Evolutionary conservation across 1,284 basidiomycete genomes (phyloP).

Genomic region (Ustilago hordei): DNA sequence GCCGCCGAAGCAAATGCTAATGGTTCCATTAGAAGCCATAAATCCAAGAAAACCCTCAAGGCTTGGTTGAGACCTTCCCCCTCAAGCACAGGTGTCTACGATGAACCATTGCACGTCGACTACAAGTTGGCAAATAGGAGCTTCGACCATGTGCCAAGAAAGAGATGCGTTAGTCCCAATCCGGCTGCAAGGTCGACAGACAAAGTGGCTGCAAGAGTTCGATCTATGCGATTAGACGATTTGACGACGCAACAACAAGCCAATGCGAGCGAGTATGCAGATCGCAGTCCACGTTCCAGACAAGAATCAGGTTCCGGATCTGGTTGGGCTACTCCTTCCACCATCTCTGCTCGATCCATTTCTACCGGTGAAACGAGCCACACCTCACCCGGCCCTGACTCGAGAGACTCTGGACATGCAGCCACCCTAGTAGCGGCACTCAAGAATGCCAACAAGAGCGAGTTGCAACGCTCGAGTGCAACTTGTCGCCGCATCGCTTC

Average conservation of each 20-base stretch:
- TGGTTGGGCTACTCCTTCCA: slow-evolving; percentile 36
- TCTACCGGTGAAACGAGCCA: slow-evolving; percentile 44
- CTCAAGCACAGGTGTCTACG: slow-evolving; percentile 3
- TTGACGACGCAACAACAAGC: not conserved
- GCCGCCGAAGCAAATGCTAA: slow-evolving; percentile 5
- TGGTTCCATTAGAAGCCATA: not conserved
- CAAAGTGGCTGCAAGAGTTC: slow-evolving; percentile 11
- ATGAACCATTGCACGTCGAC: slow-evolving; percentile 41
- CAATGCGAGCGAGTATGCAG: slow-evolving; percentile 6
- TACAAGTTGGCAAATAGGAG: slow-evolving; percentile 23
- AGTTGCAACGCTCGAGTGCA: slow-evolving; percentile 13
- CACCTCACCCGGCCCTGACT: slow-evolving; percentile 15
- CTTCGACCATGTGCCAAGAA: slow-evolving; percentile 17
- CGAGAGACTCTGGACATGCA: slow-evolving; percentile 19
- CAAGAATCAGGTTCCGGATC: slow-evolving; percentile 34
- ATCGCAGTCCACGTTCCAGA: slow-evolving; percentile 6
- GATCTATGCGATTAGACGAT: slow-evolving; percentile 19
- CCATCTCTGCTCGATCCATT: slow-evolving; percentile 25
- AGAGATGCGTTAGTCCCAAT: not conserved
- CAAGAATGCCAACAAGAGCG: slow-evolving; percentile 10
- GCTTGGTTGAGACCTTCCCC: slow-evolving; percentile 19
- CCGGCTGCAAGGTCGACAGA: slow-evolving; percentile 3
- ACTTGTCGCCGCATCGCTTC: not conserved
- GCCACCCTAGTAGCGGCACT: slow-evolving; percentile 10
- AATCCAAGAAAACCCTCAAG: slow-evolving; percentile 28